Base-by-base conservation (phyloP, 2,329 filamentous ascomycete species). In the Phaeophleospora eucalypticola region DNA sequence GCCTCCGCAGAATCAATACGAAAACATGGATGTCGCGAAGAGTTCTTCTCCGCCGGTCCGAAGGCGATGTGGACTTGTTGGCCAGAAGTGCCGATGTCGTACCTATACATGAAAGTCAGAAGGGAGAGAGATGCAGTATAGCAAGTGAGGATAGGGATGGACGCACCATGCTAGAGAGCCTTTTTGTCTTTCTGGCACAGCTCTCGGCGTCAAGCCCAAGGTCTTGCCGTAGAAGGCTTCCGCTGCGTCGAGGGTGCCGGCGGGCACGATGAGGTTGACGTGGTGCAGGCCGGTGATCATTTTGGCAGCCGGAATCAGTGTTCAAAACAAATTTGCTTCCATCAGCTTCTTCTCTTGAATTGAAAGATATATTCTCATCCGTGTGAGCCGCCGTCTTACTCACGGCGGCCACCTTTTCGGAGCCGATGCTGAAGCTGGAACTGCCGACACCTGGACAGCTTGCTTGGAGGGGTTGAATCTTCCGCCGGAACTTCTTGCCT, bases 1-100 rank as follows among this genome's bases (percentile, higher is more conserved):
- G 70, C 69, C 20, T 79, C 74, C 1, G 58, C 62, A 10, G 68
- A 73, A 1, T 63, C 69, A 2, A 83, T 56, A 32, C 69, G 71
- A 56, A 84, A 83, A 62, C 81, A 84, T 2, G 79, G 78, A 55
- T 84, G 81, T 2, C 78, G 70, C 2, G 66, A 65, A 0, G 75
- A 74, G 4, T 66, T 62, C 1, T 63, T 56, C 18, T 73, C 68
- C 24, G 71, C 71, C 1, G 66, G 57, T 0, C 75, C 76, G 45
- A 72, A 68, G 0, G 75, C 74, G 41, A 82, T 63, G 57, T 82
- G 78, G 12, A 83, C 51, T 43, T 62, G 58, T 58, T 82, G 79
- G 1, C 73, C 72, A 2, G 70, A 69, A 2, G 67, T 66, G 12
- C 71, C 77, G 45, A 83, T 76, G 57, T 83, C 77, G 67, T 83